These are phyloP conservation scores for Lagenaria siceraria DNA, from an alignment of 306 rosid species.

Conservation along the genomic window DNA sequence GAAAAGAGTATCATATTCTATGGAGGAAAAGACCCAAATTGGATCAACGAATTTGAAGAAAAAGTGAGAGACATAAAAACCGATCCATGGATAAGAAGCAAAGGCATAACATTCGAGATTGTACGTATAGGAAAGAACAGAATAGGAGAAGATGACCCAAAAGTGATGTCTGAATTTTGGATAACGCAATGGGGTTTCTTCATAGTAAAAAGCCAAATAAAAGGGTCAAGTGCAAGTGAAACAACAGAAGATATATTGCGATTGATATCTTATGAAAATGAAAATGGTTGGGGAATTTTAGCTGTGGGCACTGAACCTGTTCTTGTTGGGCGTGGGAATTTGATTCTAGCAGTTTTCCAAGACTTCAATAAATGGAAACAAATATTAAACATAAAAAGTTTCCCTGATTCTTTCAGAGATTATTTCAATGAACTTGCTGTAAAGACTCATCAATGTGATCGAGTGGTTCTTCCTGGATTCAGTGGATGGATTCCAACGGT, in stretches of 20 bases:
- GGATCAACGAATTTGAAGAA: conserved; percentile 47
- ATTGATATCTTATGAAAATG: conserved; percentile 39
- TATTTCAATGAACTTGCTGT: conserved; percentile 11
- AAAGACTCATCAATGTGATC: conserved; percentile 9
- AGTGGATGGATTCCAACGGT: conserved; percentile 29
- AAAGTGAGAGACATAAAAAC: conserved; percentile 21
- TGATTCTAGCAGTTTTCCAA: conserved; percentile 19
- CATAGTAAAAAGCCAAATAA: not conserved
- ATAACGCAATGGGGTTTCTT: not conserved
- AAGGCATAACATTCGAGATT: conserved; percentile 12
- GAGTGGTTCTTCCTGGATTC: conserved; percentile 6
- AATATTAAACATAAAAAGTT: conserved; percentile 17
- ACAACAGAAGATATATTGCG: conserved; percentile 34
- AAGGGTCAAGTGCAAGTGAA: not conserved
- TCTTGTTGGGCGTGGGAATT: conserved; percentile 22
- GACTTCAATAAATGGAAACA: conserved; percentile 36
- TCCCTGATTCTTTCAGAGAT: not conserved
- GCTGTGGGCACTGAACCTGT: conserved; percentile 28
- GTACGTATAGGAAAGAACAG: conserved; percentile 4
- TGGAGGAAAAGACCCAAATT: conserved; percentile 52
- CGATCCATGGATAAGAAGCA: conserved; percentile 9
- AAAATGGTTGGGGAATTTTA: conserved; percentile 40
- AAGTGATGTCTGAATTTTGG: conserved; percentile 35
- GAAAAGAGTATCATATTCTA: conserved; percentile 42
- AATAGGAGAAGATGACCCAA: conserved; percentile 14